phyloP scores from a whole-genome alignment of 768 basidiomycete genomes.

The Rhizopogon roseolus region DNA sequence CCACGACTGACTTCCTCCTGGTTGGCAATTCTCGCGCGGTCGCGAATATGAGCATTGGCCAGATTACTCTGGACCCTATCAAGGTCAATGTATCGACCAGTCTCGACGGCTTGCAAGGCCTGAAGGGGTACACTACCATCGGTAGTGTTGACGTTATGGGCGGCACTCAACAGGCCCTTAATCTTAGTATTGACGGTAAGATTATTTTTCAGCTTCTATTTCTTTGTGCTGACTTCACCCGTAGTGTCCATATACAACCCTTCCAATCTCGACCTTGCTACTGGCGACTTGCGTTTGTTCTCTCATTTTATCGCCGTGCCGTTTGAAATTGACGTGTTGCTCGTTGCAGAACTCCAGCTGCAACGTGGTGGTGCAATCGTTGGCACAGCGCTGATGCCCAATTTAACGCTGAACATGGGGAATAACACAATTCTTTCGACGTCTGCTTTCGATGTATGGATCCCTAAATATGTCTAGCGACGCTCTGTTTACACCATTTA shows the following conservation, averaged over 20 bases:
- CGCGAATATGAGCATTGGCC: constrained; percentile 57
- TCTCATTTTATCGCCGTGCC: background rate
- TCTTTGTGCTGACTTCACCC: background rate
- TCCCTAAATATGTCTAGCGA: background rate
- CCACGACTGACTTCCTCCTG: constrained; percentile 48
- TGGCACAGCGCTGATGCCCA: constrained; percentile 60
- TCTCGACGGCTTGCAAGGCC: constrained; percentile 55
- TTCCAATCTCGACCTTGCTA: constrained; percentile 55
- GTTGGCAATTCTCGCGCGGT: constrained; percentile 56
- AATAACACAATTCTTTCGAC: constrained; percentile 51
- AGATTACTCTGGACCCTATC: constrained; percentile 66
- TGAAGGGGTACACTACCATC: constrained; percentile 53
- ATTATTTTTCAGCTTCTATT: background rate
- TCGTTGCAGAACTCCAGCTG: constrained; percentile 47
- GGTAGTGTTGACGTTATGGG: constrained; percentile 60
- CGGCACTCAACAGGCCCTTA: constrained; percentile 54
- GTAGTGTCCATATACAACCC: constrained; percentile 64
- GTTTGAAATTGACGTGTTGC: background rate
- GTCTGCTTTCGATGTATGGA: constrained; percentile 44
- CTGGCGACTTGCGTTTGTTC: constrained; percentile 60
- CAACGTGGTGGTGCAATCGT: constrained; percentile 44
- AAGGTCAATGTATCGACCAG: constrained; percentile 64
- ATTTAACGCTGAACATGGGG: constrained; percentile 53
- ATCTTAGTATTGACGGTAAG: constrained; percentile 54
- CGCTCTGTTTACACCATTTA: background rate